Base-by-base conservation (phyloP, 129 eudicot species). In the Rutidosis leptorrhynchoides region DNA sequence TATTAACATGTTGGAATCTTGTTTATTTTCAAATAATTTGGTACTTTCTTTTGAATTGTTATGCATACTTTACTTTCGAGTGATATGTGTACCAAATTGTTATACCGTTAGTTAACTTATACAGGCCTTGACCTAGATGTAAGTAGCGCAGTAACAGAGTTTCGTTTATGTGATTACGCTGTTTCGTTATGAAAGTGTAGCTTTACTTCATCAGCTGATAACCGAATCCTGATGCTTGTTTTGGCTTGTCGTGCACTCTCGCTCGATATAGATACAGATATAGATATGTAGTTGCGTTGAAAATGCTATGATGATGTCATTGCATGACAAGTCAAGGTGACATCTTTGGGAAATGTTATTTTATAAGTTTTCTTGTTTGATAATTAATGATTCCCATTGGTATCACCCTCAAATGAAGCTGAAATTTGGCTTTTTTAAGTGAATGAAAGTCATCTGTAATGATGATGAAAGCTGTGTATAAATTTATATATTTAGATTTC, bases 291-390 rank as follows among this genome's bases (percentile, higher is more conserved):
- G 16, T n/a, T n/a, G n/a, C n/a, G n/a, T n/a, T 23, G 24, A 26
- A 66, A 22, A 43, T 29, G 46, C 46, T 45, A 33, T 19, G 79
- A 70, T 16, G 56, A 74, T 74, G 74, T 60, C 79, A 68, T 58
- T 52, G 21, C 27, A 52, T 53, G 78, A 26, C 74, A 68, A 32
- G 59, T 30, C n/a, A 66, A 42, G 15, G 53, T 42, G 43, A 16
- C 23, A 74, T 46, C 56, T 23, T 23, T 22, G 12, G 56, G 16
- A 48, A 6, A 35, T 35, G 19, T 11, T 14, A 21, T 25, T 32
- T 62, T 33, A 8, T 3, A 33, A 17, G 26, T 20, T 25, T 75
- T 1, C 33, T 49, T 68, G 58, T 59, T 23, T 67, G 33, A 51
- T 22, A 51, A 51, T 59, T 57, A 10, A 11, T 58, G 57, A 48